Base-by-base conservation (phyloP, 1,284 basidiomycete species). In the Ceratobasidium sp. region DNA sequence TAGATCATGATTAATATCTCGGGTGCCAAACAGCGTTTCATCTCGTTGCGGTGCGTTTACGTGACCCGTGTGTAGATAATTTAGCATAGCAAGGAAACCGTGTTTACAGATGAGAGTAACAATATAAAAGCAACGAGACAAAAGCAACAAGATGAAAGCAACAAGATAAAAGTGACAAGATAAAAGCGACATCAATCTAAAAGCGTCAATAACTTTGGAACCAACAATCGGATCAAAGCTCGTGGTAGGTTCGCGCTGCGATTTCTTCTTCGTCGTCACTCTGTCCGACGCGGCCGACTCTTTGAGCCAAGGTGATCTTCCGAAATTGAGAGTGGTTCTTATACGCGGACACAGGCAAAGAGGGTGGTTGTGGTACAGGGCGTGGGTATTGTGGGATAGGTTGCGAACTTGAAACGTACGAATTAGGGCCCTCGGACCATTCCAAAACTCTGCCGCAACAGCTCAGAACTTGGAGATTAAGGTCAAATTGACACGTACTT, bases 261-360 rank as follows among this genome's bases (percentile, higher is more conserved):
- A 75, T 9, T 39, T 73, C 71, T 18, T 75, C 72, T 7, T 75
- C 72, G 28, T 49, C 44, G 12, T 56, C 61, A 18, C 55, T 70
- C 58, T 3, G 39, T 20, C 33, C 23, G 9, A 26, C 33, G n/a
- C 39, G 20, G 2, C 10, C 20, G 2, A 18, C 9, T 13, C 4
- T 63, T 20, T 39, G 28, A 3, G 3, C 3, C 10, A 40, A 3
- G 9, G 60, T 6, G 18, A 39, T 18, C 39, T 20, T 12, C 40
- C 12, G 7, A 12, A 18, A 6, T 42, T 3, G 33, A 18, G 20
- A 5, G 7, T 42, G 33, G 20, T 40, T 40, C 20, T 63, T 6
- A 28, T 20, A 23, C 9, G n/a, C 5, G 18, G 44, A 7, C 7
- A 13, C 13, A n/a, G n/a, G n/a, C n/a, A n/a, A n/a, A n/a, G 44